Base-by-base conservation (phyloP, 176 grass and related monocot genomes). In the Triticum turgidum region DNA sequence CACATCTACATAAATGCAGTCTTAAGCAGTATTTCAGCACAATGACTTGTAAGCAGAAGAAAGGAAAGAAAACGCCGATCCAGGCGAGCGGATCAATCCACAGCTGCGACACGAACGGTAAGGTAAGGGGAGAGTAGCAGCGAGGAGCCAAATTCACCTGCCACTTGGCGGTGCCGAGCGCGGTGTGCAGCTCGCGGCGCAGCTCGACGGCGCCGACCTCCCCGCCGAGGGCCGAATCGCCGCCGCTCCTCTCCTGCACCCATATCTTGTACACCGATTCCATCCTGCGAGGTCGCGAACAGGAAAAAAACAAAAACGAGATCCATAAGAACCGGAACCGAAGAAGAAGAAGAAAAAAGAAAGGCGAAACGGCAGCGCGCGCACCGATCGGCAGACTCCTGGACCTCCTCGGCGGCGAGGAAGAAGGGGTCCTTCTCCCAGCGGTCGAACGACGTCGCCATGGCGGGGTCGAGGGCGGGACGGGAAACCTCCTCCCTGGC, bases 341-440 rank as follows among this genome's bases (percentile, higher is more conserved):
- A 37, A 37, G 34, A 35, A 35, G 34, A 35, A 35, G 35, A 35
- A 35, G 35, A 41, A 41, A 0, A 41, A 30, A 30, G 2, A 30
- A 30, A 30, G 29, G 29, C 11, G 71, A 2, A 20, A 56, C 54
- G 38, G 35, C 18, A 42, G 29, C 42, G 29, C 78, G 65, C 82
- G 41, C 69, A 98, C 96, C 91, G 91, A 33, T 98, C 93, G 63
- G 93, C 69, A 30, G 96, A 95, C 73, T 92, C 88, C 80, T 98
- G 93, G 61, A 95, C 93, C 87, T 98, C 96, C 93, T 98, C 96
- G 27, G 95, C 89, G 49, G 93, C 91, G 14, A 76, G 83, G 81
- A 98, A 98, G 89, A 98, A 98, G 49, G 93, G 92, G 52, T 98
- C 95, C 83, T 93, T 98, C 91, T 98, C 92, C 95, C 95, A 98